Percentiles rank a stretch among this genome's conserved stretches.
Conservation (phyloP, 257 asterid species). For the Solanum sejunctum region DNA sequence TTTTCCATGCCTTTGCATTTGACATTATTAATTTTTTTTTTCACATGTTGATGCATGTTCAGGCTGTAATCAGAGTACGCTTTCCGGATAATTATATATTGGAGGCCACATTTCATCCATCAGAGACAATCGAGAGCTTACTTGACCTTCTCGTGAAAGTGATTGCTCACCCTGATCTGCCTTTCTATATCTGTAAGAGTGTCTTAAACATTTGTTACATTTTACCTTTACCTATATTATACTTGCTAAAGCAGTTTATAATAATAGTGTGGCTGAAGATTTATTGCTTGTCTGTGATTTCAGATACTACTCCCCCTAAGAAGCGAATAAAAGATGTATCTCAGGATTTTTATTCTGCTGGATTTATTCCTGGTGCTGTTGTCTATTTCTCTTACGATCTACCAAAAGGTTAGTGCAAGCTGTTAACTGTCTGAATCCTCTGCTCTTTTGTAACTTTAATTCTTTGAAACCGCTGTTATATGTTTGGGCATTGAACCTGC, state of each 20-base stretch:
- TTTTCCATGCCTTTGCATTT: not conserved
- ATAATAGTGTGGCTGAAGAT: not conserved
- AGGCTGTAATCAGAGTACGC: constrained; percentile 82
- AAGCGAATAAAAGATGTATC: constrained; percentile 62
- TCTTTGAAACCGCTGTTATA: not conserved
- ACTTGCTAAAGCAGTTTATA: not conserved
- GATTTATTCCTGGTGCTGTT: constrained; percentile 90
- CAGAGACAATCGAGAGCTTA: constrained; percentile 72
- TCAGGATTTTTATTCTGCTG: constrained; percentile 77
- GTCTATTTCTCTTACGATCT: constrained; percentile 65
- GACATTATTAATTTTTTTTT: not conserved
- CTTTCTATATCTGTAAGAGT: constrained; percentile 73
- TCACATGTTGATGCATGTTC: constrained; percentile 1
- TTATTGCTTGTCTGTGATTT: constrained; percentile 1
- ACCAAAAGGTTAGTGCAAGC: constrained; percentile 42
- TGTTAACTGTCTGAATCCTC: not conserved
- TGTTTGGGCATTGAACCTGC: not conserved
- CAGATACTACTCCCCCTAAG: constrained; percentile 97
- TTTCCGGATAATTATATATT: constrained; percentile 86
- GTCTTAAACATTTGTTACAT: not conserved
- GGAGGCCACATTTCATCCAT: constrained; percentile 64
- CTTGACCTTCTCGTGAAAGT: constrained; percentile 64
- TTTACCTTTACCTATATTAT: not conserved
- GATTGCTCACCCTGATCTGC: constrained; percentile 50
- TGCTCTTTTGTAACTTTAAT: not conserved